These are phyloP conservation scores for Exidia glandulosa DNA, from an alignment of 768 basidiomycete species.

Conservation along the genomic window DNA sequence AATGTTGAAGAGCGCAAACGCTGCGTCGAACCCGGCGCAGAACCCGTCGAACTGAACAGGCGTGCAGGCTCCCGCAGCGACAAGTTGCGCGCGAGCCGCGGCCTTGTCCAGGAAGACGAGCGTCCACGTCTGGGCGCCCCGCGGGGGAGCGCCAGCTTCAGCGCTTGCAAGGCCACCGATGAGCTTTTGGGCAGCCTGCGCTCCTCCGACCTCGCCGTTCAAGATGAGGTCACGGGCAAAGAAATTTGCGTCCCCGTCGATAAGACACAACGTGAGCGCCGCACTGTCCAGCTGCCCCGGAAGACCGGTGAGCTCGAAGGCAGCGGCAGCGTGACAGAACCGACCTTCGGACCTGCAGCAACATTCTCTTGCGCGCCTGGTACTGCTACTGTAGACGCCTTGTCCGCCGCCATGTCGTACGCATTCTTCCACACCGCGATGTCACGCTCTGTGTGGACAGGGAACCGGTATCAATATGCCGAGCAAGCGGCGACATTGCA, in stretches of 20 bases:
- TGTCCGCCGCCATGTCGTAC: neutral
- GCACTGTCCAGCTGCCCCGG: neutral
- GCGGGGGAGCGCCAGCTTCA: neutral
- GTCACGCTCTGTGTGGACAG: neutral
- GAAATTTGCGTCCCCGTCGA: neutral
- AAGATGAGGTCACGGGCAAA: neutral
- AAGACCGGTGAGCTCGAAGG: no score
- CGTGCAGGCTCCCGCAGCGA: neutral
- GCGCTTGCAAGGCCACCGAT: neutral
- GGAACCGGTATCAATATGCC: no score
- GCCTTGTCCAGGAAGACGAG: neutral
- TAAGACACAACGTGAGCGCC: neutral
- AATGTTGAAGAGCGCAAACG: neutral
- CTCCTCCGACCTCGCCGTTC: neutral
- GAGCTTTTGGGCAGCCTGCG: neutral
- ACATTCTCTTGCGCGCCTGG: no score
- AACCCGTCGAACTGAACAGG: neutral
- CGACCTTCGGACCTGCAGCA: no score
- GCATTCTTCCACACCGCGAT: neutral
- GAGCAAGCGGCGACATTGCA: neutral
- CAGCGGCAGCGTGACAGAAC: no score
- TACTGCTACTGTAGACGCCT: no score
- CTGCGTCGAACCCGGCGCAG: neutral
- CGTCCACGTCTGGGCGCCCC: neutral
- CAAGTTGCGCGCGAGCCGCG: neutral